A percentile compares a stretch with the other conserved stretches of the same genome.
Evolutionary conservation across 306 rosid genomes (phyloP).

Genomic region (Abrus precatorius): DNA sequence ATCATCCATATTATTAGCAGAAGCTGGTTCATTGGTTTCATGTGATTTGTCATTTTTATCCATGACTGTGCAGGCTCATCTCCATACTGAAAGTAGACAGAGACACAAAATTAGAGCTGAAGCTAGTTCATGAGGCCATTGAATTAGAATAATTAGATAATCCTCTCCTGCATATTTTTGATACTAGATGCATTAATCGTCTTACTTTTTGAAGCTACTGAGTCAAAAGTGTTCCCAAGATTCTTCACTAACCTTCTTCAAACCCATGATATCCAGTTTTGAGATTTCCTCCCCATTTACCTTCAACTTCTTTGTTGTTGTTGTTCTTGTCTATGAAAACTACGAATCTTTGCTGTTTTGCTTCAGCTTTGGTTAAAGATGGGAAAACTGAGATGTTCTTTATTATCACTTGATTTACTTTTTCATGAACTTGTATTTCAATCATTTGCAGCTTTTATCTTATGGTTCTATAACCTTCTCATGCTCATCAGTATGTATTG

Average conservation of each 20-base stretch:
- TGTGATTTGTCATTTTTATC: background rate
- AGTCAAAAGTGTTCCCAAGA: constrained; percentile 57
- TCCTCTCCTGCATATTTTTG: background rate
- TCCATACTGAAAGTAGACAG: background rate
- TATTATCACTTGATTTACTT: background rate
- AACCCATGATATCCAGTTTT: constrained; percentile 20
- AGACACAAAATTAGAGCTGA: background rate
- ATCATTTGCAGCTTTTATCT: background rate
- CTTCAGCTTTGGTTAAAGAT: constrained; percentile 56
- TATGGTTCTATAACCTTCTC: background rate
- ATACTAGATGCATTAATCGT: background rate
- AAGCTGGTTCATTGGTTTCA: background rate
- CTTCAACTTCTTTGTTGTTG: background rate
- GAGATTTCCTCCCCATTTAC: background rate
- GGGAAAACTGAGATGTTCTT: constrained; percentile 36
- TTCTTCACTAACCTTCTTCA: constrained; percentile 60
- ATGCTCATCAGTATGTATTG: constrained; percentile 51
- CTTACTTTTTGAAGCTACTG: constrained; percentile 53
- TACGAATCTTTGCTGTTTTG: constrained; percentile 51
- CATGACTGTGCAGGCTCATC: background rate
- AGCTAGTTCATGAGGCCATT: constrained; percentile 20
- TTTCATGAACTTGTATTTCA: constrained; percentile 2
- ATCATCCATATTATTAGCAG: background rate
- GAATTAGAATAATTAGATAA: constrained; percentile 10
- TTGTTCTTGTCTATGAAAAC: constrained; percentile 44